These are phyloP conservation scores for Fraxinus angustifolia DNA, from an alignment of 305 asterid genomes.

Conservation along the genomic window DNA sequence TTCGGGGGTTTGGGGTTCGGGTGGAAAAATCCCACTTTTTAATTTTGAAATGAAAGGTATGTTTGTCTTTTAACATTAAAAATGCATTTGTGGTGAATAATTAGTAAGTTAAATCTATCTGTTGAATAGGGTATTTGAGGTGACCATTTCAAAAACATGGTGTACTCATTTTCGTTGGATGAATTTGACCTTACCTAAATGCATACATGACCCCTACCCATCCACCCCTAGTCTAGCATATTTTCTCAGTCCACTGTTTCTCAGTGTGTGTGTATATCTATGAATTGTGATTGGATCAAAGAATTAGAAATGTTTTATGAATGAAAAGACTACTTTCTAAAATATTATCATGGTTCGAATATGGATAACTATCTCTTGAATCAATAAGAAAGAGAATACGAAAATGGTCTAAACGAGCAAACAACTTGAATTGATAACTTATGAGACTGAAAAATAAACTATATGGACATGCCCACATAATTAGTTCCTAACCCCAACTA, in stretches of 20 bases:
- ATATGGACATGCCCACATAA: not conserved
- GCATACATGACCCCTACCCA: not conserved
- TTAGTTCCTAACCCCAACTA: slow-evolving; percentile 1
- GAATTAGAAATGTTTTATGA: not conserved
- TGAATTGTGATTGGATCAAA: not conserved
- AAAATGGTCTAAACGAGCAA: not conserved
- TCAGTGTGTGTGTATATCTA: too few species aligned
- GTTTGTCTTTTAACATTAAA: too few species aligned
- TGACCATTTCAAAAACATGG: too few species aligned
- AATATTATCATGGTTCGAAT: not conserved
- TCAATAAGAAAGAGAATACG: not conserved
- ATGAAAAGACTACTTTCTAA: not conserved
- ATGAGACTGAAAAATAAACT: not conserved
- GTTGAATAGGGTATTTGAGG: too few species aligned
- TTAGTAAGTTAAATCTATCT: too few species aligned
- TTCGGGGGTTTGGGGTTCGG: too few species aligned
- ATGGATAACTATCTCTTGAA: not conserved
- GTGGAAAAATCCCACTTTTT: too few species aligned
- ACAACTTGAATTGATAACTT: not conserved
- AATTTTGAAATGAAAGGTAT: too few species aligned
- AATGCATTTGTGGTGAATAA: too few species aligned
- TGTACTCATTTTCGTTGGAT: not conserved
- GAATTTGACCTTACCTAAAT: not conserved
- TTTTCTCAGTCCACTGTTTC: not conserved
- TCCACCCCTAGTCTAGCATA: not conserved